Evolutionary conservation across 441 rosid genomes (phyloP), one percentile per base, ranked within the genome.

Genomic region (Gossypium gossypioides): DNA sequence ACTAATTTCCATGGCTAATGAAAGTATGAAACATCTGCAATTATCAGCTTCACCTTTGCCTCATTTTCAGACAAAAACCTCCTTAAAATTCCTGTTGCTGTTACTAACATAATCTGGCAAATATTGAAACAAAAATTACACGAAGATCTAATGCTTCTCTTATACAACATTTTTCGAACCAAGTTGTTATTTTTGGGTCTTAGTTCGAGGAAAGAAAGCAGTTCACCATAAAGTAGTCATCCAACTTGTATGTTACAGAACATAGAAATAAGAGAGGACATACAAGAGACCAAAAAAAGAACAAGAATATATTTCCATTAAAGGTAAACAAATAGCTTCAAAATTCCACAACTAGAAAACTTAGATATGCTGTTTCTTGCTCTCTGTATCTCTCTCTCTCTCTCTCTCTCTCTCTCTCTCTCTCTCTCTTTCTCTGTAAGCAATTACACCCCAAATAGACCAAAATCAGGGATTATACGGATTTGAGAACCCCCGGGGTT

Each of bases 381-480:
- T 61, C 64, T 29, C 34, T 5, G 1, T 29, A 0, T 27, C 32
- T 29, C 34, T 50, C 55, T 29, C 76, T 50, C 25, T 12, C 59
- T 19, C 25, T 66, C 4, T 25, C 70, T 61, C 60, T 32, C 7
- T 32, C 6, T 29, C 6, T 29, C 32, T 27, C 32, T 55, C 55
- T 29, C 76, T 50, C 25, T 12, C n/a, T 21, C n/a, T 66, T 4
- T 32, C 7, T 34, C 8, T 34, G 40, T 34, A 34, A 67, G 75
- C 79, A 78, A 71, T 50, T 75, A 76, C 71, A 46, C 63, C 78
- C 24, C 50, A 21, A 64, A 5, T 13, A 19, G 72, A 71, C 32
- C 63, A 68, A 29, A 68, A n/a, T 25, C 76, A 9, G 70, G 72
- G 44, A 63, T 71, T 61, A 18, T 52, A 66, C 57, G 29, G 62